Conservation (phyloP, 208 protist species). For the Sergeia podlipaevii region DNA sequence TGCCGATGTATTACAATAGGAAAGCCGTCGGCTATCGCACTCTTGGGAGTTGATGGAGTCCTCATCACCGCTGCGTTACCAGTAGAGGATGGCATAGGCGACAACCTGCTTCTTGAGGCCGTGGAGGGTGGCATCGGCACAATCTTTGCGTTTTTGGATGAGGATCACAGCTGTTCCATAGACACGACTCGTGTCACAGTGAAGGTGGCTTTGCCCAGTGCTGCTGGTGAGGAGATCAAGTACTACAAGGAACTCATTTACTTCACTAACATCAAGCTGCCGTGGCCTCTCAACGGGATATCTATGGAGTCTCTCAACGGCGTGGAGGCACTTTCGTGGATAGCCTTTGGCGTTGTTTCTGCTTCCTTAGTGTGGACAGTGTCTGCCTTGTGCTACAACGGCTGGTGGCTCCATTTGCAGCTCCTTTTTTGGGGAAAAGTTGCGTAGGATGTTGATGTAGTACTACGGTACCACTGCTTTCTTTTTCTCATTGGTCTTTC, state of each 20-base stretch:
- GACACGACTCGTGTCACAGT: too few species aligned
- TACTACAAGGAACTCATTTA: too few species aligned
- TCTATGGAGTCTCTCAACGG: constrained; percentile 23
- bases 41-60: constrained; percentile 26
- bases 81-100: constrained; percentile 16
- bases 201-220: too few species aligned
- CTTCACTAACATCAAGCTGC: too few species aligned
- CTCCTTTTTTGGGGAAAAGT: constrained; percentile 60
- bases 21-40: constrained; percentile 24
- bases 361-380: constrained; percentile 62
- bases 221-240: too few species aligned
- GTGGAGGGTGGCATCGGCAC: constrained; percentile 56
- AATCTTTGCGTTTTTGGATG: constrained; percentile 34
- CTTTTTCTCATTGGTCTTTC: background rate
- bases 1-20: constrained; percentile 44
- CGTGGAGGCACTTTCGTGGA: constrained; percentile 56
- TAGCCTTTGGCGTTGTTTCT: constrained; percentile 49
- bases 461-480: constrained; percentile 1
- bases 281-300: background rate
- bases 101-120: constrained; percentile 46
- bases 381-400: constrained; percentile 56
- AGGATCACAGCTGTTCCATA: too few species aligned
- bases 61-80: constrained; percentile 30
- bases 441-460: constrained; percentile 19
- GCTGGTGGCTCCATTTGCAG: constrained; percentile 70